Evolutionary conservation across 116 monocot genomes (phyloP), one percentile per base, ranked within the genome.

Genomic region (Papilionanthe hybrid): DNA sequence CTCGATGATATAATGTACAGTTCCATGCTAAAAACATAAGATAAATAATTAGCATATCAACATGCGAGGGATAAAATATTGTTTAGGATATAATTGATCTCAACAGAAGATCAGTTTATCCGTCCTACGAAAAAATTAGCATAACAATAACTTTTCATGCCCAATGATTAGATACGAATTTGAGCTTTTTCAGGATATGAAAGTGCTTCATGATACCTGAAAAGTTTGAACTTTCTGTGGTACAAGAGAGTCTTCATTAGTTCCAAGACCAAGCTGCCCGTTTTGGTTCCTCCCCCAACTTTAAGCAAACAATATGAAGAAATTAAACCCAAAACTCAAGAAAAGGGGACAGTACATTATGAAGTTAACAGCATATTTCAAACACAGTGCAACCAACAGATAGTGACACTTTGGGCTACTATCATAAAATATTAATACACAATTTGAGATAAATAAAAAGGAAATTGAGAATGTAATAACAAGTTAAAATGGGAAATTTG

Each of bases 221-320:
- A 98, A 98, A 12, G 94, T 84, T 89, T 91, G 82, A 86, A 98
- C 88, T 50, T 88, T 90, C 77, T 92, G 92, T 77, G 97, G 97
- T 79, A 91, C 18, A 72, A 94, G 90, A 83, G 97, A 94, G 75
- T 98, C 94, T 78, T 98, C 93, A 42, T 88, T 93, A 42, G 88
- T 89, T 32, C 97, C 97, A 79, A 98, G 91, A 80, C 97, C 94
- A 81, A 98, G 94, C 79, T 98, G 97, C n/a, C 97, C 97, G 79
- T 98, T 98, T 84, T 98, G 97, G 85, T 98, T 98, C 44, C 97
- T 78, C 23, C 97, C 97, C 97, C 97, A 98, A 87, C 97, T 98
- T 78, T 25, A 84, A 79, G 53, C 82, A 80, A 80, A 72, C 29
- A 79, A 56, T 60, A 73, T 72, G 65, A 72, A 72, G 23, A 76